A percentile compares a stretch with the other conserved stretches of the same genome.
Conservation (phyloP, 139 green algal species). For the Pleodorina starrii region DNA sequence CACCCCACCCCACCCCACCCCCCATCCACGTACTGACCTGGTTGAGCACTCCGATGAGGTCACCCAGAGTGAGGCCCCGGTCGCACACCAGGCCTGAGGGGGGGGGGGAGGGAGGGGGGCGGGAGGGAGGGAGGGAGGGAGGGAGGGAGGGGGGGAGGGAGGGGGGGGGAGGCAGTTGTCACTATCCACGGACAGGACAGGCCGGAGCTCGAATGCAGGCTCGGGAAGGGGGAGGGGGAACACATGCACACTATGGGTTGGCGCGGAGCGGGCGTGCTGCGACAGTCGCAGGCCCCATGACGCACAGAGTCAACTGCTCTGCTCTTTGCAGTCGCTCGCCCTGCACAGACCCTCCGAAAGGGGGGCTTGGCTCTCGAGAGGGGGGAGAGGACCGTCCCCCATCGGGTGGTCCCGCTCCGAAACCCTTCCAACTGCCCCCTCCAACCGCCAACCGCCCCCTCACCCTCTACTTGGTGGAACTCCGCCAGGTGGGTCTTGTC, state of each 20-base stretch:
- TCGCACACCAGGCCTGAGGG: constrained; percentile 84
- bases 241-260: too few species aligned
- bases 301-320: too few species aligned
- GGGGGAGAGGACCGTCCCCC: too few species aligned
- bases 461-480: constrained; percentile 97
- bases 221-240: too few species aligned
- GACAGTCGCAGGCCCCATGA: too few species aligned
- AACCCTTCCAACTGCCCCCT: background rate
- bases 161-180: background rate
- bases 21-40: constrained; percentile 41
- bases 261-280: too few species aligned
- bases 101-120: background rate
- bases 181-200: too few species aligned
- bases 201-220: too few species aligned
- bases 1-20: background rate
- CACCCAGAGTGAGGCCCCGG: constrained; percentile 89
- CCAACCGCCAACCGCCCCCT: background rate
- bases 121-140: background rate
- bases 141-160: background rate
- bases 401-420: background rate
- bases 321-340: too few species aligned
- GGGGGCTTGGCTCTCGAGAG: too few species aligned
- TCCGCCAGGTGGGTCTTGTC: constrained; percentile 98
- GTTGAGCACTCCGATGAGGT: constrained; percentile 90
- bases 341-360: too few species aligned